Evolutionary conservation across 768 basidiomycete genomes (phyloP).

Genomic region (Paxillus ammoniavirescens): DNA sequence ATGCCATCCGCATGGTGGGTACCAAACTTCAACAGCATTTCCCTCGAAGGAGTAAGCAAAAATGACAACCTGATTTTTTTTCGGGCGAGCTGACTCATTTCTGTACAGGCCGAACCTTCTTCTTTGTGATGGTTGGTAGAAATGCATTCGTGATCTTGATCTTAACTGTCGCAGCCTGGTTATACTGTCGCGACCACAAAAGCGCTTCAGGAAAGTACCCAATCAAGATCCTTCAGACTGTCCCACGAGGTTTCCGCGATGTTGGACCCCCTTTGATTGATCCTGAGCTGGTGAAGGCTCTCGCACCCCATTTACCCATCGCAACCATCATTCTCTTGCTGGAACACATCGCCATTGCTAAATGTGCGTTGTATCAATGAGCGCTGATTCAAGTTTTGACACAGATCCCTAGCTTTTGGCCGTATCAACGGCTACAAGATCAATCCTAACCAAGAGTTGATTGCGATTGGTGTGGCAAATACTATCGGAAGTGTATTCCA

Average conservation of each 20-base stretch:
- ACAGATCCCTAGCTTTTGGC: conserved; percentile 71
- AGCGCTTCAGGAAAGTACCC: conserved; percentile 66
- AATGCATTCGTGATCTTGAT: conserved; percentile 89
- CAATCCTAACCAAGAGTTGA: conserved; percentile 90
- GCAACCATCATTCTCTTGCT: conserved; percentile 87
- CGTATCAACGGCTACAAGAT: conserved; percentile 94
- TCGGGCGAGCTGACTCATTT: background rate
- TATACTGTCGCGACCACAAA: conserved; percentile 69
- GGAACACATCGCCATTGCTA: conserved; percentile 96
- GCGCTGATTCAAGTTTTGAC: conserved; percentile 10
- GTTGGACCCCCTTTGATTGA: conserved; percentile 48
- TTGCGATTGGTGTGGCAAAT: conserved; percentile 97
- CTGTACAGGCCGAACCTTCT: conserved; percentile 59
- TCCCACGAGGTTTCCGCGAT: conserved; percentile 81
- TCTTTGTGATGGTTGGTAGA: conserved; percentile 75
- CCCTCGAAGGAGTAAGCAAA: conserved; percentile 55
- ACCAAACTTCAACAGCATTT: conserved; percentile 50
- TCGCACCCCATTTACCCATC: conserved; percentile 76
- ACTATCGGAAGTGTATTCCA: conserved; percentile 85
- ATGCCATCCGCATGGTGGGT: conserved; percentile 62
- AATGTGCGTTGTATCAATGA: conserved; percentile 51
- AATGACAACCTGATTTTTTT: background rate
- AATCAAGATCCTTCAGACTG: conserved; percentile 78
- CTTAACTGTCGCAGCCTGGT: conserved; percentile 84
- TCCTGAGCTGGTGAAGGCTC: conserved; percentile 53